Base-by-base conservation (phyloP, 2,329 filamentous ascomycete genomes). In the Ilyonectria sp. region DNA sequence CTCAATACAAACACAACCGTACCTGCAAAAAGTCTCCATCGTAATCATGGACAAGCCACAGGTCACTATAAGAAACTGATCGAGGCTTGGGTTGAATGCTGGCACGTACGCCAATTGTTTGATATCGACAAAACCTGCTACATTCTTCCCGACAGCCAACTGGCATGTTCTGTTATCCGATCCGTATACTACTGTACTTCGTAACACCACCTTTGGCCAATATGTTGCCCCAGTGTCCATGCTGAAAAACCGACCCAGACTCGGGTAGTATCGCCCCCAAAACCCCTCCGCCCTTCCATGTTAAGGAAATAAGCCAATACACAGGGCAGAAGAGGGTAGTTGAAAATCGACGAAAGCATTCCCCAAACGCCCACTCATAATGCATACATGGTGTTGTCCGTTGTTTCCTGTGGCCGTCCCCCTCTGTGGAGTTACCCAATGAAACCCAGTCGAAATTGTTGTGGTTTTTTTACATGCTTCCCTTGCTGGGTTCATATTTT, bases 41-140 rank as follows among this genome's bases (percentile, higher is more conserved):
- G 6, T 29, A 23, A 52, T 31, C 8, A 4, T n/a, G 2, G 29
- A n/a, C 3, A 46, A 35, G 26, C 37, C n/a, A 31, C 26, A 21
- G 35, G 55, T 33, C 43, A 46, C 29, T 19, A 2, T 13, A 49
- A 52, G 49, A 49, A 52, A 13, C 23, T 7, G 4, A 37, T 15
- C 43, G 17, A 15, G 17, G 3, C 17, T 46, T 40, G 35, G 33
- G n/a, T 56, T 37, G 37, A 56, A 50, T 60, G 31, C 31, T 60
- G 50, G 49, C 63, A 44, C 35, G 35, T 58, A 17, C 23, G 52
- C 52, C 52, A 46, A 47, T 53, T 43, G 33, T 17, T 62, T 58
- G 37, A 82, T 88, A 91, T 70, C 85, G 92, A 73, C 91, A 95
- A 79, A 93, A 95, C 77, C 84, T 97, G 55, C 63, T 65, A 55